phyloP scores from a whole-genome alignment of 805 yeast genomes.

The Candida saitoana region DNA sequence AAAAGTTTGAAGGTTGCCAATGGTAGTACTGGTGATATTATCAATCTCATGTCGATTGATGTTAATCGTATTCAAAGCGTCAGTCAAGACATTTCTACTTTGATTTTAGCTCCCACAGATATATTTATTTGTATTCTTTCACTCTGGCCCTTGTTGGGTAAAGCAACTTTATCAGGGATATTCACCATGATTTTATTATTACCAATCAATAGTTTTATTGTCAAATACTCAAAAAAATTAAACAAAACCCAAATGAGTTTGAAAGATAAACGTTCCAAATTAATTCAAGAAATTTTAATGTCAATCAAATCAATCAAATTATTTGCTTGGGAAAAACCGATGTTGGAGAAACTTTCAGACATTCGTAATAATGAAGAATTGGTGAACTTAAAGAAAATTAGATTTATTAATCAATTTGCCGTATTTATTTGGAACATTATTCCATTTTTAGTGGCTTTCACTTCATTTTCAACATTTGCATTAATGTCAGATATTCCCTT shows the following conservation, averaged over 20 bases:
- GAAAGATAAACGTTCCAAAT: constrained; percentile 57
- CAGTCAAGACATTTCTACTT: constrained; percentile 47
- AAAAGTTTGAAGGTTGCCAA: constrained; percentile 67
- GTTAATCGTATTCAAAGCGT: constrained; percentile 60
- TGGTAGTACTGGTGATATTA: constrained; percentile 71
- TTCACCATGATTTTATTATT: constrained; percentile 50
- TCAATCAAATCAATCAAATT: constrained; percentile 63
- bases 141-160: constrained; percentile 52
- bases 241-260: constrained; percentile 56
- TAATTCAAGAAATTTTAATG: constrained; percentile 55
- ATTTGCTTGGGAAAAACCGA: constrained; percentile 68
- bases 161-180: constrained; percentile 57
- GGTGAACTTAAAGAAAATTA: constrained; percentile 46
- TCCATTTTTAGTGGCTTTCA: constrained; percentile 61
- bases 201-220: constrained; percentile 51
- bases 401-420: constrained; percentile 39
- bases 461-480: constrained; percentile 55
- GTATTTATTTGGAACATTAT: constrained; percentile 61
- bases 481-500: constrained; percentile 44
- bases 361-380: constrained; percentile 60
- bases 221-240: constrained; percentile 41
- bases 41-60: constrained; percentile 77
- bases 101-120: constrained; percentile 58
- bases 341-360: constrained; percentile 47
- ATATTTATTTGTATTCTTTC: constrained; percentile 52